These are phyloP conservation scores for Lactarius deliciosus DNA, from an alignment of 768 basidiomycete genomes.

Conservation along the genomic window DNA sequence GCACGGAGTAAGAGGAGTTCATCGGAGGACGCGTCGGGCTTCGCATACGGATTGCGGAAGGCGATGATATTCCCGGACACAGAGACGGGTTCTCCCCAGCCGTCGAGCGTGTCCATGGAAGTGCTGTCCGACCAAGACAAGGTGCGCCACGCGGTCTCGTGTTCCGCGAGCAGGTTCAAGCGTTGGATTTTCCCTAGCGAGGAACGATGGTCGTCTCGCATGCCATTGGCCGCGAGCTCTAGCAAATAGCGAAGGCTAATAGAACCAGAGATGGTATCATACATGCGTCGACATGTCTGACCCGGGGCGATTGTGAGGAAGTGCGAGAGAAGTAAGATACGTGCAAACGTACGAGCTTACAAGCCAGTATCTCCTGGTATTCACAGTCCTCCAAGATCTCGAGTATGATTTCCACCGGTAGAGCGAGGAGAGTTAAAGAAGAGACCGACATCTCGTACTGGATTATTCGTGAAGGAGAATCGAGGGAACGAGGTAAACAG, in stretches of 20 bases:
- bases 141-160: slow-evolving; percentile 7
- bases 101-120: background rate
- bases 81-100: slow-evolving; percentile 13
- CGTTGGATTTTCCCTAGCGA: slow-evolving; percentile 11
- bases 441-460: background rate
- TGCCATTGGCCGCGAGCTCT: slow-evolving; percentile 17
- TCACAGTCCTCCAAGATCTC: slow-evolving; percentile 1
- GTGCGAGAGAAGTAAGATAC: background rate
- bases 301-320: background rate
- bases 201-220: slow-evolving; percentile 1
- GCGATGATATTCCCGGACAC: slow-evolving; percentile 12
- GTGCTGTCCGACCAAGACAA: slow-evolving; percentile 4
- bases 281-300: slow-evolving; percentile 7
- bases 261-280: slow-evolving; percentile 6
- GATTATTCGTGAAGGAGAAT: background rate
- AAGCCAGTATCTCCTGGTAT: slow-evolving; percentile 5
- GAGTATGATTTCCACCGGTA: slow-evolving; percentile 15
- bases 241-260: slow-evolving; percentile 13
- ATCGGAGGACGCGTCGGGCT: background rate
- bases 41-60: background rate
- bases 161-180: slow-evolving; percentile 9
- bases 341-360: slow-evolving; percentile 5
- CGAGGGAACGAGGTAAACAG: background rate
- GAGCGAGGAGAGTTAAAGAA: background rate
- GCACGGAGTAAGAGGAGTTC: slow-evolving; percentile 16